Evolutionary conservation across 148 eudicot genomes (phyloP), one percentile per base, ranked within the genome.

Genomic region (Euryodendron excelsum): DNA sequence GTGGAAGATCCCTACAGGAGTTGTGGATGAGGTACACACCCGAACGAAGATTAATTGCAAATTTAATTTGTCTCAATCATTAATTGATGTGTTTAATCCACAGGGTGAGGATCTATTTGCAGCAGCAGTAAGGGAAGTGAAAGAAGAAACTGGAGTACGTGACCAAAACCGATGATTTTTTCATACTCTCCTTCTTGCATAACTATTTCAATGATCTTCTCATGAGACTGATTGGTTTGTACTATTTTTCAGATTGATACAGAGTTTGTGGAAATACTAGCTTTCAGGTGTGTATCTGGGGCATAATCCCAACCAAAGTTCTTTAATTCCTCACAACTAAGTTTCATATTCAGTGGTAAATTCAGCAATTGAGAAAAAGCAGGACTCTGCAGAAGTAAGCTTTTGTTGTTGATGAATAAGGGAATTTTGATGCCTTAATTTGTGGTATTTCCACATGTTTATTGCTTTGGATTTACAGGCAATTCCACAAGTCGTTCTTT

Each of bases 1-100:
- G n/a, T 94, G 98, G 98, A 94, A 92, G 87, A 85, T 94, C 67
- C 98, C 98, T 82, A 94, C 98, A 20, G 98, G 98, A 78, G 86
- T 82, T 36, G 87, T 88, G 60, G 98, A 94, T 33, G 93, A 89
- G 93, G 98, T 94, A 86, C 73, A 65, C 10, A 39, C 33, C 67
- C 72, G 21, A 41, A 41, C 45, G 45, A 41, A n/a, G 21, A 73
- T 72, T 28, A 58, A 61, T 34, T 21, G 8, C 13, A 39, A 2
- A 62, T 18, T 33, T 17, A 39, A 47, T 39, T 36, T 20, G 15
- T 0, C 36, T 66, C 36, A 34, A 69, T 36, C 13, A 36, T 39
- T 64, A 48, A 58, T 44, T 78, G 69, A 78, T 44, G 73, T 50
- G 45, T 77, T 72, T 37, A 28, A 75, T 78, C n/a, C 80, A 66